Percentiles rank a stretch among this genome's conserved stretches.
phyloP scores from a whole-genome alignment of 2,329 filamentous ascomycete species.

The Ceratocystis alfenasii region DNA sequence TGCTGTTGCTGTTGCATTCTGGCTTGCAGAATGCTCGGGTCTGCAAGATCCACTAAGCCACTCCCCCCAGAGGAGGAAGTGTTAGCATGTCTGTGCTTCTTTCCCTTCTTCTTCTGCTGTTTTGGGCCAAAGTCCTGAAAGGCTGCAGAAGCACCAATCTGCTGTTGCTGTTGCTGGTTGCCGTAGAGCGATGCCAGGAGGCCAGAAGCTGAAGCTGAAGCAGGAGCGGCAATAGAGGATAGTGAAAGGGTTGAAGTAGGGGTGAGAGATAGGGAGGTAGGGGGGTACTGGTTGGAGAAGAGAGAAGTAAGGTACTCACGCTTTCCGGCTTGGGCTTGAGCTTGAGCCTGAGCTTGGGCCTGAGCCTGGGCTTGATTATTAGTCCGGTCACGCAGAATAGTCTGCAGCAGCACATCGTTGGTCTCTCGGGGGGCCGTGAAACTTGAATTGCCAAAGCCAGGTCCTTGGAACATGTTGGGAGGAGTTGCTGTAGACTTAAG shows the following conservation, averaged over 20 bases:
- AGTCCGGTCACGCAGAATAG: conserved; percentile 58
- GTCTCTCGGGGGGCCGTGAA: conserved; percentile 64
- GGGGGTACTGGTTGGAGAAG: conserved; percentile 76
- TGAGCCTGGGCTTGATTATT: conserved; percentile 45
- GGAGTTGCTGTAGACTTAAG: conserved; percentile 91
- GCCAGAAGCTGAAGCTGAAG: conserved; percentile 78
- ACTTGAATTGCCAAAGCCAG: conserved; percentile 63
- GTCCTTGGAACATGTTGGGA: conserved; percentile 86
- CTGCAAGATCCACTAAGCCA: conserved; percentile 99
- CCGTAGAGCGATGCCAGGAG: conserved; percentile 87
- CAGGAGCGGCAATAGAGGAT: conserved; percentile 67
- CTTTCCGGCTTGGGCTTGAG: conserved; percentile 47
- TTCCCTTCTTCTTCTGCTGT: conserved; percentile 99
- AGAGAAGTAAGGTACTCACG: conserved; percentile 97
- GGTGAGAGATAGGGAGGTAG: conserved; percentile 73
- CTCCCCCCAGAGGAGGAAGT: conserved; percentile 99
- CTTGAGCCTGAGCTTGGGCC: conserved; percentile 52
- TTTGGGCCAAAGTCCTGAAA: conserved; percentile 88
- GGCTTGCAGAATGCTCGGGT: conserved; percentile 98
- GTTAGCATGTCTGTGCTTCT: conserved; percentile 99
- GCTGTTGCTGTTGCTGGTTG: conserved; percentile 41
- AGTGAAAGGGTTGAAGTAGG: conserved; percentile 83
- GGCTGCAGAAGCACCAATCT: conserved; percentile 44
- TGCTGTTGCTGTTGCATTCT: conserved; percentile 81
- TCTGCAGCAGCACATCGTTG: conserved; percentile 60